phyloP scores from a whole-genome alignment of 257 asterid genomes.

The Solanum bukasovii region DNA sequence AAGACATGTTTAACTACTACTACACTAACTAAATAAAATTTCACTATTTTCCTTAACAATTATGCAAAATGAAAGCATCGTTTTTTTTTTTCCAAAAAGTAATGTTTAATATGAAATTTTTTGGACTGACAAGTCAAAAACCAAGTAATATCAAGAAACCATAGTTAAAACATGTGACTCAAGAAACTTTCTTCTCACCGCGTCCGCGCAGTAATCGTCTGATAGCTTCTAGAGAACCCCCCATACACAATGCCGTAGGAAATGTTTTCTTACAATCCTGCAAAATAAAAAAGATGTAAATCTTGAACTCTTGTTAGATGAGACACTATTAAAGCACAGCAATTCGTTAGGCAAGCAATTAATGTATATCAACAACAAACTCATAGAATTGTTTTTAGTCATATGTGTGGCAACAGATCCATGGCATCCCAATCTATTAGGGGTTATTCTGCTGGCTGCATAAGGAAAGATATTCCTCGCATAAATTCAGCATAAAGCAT shows the following conservation, averaged over 20 bases:
- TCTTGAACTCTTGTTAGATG: neutral
- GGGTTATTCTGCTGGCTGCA: neutral
- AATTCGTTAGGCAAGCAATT: neutral
- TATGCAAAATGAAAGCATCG: neutral
- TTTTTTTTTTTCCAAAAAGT: neutral
- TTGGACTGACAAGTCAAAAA: neutral
- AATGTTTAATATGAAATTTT: neutral
- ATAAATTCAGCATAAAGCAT: neutral
- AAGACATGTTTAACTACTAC: neutral
- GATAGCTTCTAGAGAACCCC: slow-evolving; percentile 82
- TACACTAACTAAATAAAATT: neutral
- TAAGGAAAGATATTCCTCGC: neutral
- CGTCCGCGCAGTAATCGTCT: slow-evolving; percentile 67
- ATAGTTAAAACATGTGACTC: neutral
- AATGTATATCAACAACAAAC: neutral
- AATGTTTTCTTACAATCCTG: slow-evolving; percentile 88
- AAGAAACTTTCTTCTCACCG: slow-evolving; percentile 46
- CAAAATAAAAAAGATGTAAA: slow-evolving; percentile 5
- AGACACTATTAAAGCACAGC: neutral
- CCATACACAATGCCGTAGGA: slow-evolving; percentile 73
- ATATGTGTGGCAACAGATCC: neutral
- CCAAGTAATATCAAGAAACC: neutral
- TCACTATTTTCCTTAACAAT: neutral
- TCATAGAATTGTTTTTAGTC: neutral
- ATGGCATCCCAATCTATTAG: neutral